A percentile compares a stretch with the other conserved stretches of the same genome.
Evolutionary conservation across 2,329 filamentous ascomycete genomes (phyloP).

Genomic region (Aspergillus viridinutans): DNA sequence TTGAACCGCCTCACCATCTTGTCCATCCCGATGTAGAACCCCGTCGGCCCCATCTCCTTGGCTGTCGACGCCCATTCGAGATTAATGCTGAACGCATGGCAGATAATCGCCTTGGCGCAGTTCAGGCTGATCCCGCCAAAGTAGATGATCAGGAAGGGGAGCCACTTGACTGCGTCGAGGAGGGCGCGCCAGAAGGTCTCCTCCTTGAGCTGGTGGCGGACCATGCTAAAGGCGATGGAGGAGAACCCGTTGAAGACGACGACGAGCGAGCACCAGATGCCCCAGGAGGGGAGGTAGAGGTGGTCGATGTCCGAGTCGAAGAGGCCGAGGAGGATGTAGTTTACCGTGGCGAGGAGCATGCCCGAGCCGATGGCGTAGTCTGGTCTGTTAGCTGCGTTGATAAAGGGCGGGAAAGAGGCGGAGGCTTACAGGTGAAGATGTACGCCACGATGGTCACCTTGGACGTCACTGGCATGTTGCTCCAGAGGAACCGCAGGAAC

Average conservation of each 20-base stretch:
- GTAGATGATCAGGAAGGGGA: conserved; percentile 66
- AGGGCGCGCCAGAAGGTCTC: conserved; percentile 48
- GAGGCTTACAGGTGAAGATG: conserved; percentile 55
- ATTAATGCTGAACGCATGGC: conserved; percentile 80
- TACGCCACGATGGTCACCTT: conserved; percentile 70
- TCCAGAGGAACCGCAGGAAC: conserved; percentile 69
- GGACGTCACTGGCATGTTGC: conserved; percentile 55
- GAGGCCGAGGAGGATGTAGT: conserved; percentile 70
- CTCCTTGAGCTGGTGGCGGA: conserved; percentile 60
- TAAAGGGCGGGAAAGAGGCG: not conserved
- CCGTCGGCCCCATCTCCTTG: conserved; percentile 72
- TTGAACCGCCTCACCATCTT: conserved; percentile 77
- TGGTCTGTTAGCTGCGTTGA: conserved; percentile 3
- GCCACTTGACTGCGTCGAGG: conserved; percentile 59
- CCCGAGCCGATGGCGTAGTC: conserved; percentile 66
- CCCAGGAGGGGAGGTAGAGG: conserved; percentile 65
- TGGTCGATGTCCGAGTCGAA: conserved; percentile 63
- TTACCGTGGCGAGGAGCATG: conserved; percentile 62
- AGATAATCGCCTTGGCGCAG: conserved; percentile 61
- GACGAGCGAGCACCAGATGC: conserved; percentile 59
- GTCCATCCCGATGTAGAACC: conserved; percentile 76
- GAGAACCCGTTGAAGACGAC: conserved; percentile 62
- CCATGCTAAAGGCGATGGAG: conserved; percentile 57
- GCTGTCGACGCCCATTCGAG: conserved; percentile 83
- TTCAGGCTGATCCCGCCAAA: conserved; percentile 78